Conservation (phyloP, 2,329 filamentous ascomycete genomes). For the Alternaria sp. region DNA sequence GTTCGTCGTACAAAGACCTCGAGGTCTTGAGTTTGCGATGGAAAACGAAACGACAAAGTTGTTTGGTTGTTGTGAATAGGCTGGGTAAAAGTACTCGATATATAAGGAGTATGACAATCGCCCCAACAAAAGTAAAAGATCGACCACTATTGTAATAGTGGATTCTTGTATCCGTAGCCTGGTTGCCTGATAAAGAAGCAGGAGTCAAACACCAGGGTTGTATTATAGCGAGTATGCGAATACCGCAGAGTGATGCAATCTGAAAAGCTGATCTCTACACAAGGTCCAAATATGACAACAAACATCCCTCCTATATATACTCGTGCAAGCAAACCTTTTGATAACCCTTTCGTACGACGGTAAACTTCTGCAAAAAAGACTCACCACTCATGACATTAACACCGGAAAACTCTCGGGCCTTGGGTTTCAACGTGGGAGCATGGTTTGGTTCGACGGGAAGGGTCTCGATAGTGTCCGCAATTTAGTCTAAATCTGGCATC, state of each 20-base stretch:
- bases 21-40: neutral
- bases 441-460: slow-evolving; percentile 3
- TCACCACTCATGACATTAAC: neutral
- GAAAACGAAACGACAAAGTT: neutral
- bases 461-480: neutral
- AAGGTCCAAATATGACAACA: neutral
- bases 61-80: neutral
- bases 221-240: neutral
- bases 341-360: neutral
- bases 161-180: neutral
- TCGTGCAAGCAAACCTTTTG: neutral
- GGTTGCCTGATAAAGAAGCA: neutral
- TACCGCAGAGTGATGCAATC: slow-evolving; percentile 1
- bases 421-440: neutral
- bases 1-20: neutral
- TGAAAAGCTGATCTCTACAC: neutral
- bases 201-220: neutral
- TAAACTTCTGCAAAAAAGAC: neutral
- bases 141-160: neutral
- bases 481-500: neutral
- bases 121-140: neutral
- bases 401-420: slow-evolving; percentile 4
- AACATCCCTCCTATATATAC: neutral
- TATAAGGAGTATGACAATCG: neutral
- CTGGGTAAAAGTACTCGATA: neutral